A percentile compares a stretch with the other conserved stretches of the same genome.
phyloP scores from a whole-genome alignment of 257 asterid genomes.

The Solanum peruvianum region DNA sequence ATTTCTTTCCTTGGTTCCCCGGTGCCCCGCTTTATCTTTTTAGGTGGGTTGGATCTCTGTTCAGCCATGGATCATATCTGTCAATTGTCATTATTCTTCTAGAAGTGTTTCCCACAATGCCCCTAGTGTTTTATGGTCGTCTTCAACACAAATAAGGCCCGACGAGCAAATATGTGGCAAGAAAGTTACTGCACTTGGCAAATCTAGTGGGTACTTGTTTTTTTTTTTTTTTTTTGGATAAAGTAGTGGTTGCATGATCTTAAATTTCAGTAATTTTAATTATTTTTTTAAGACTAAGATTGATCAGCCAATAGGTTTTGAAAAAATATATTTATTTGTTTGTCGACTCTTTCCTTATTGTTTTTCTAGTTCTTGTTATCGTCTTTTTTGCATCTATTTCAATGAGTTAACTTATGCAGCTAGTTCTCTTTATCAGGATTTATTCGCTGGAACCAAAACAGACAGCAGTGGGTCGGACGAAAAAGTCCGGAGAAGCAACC shows the following conservation, averaged over 20 bases:
- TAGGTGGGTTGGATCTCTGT: neutral
- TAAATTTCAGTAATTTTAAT: neutral
- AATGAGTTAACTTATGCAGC: neutral
- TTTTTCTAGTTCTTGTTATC: neutral
- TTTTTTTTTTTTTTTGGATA: too few relatives aligned
- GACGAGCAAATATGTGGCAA: neutral
- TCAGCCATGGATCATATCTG: neutral
- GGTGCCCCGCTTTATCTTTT: neutral
- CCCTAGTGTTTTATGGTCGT: neutral
- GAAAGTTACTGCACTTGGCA: neutral
- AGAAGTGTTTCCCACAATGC: neutral
- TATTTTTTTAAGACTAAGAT: neutral
- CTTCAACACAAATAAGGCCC: neutral
- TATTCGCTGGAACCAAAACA: conserved; percentile 58
- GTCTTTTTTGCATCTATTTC: neutral
- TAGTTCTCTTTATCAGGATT: conserved; percentile 36
- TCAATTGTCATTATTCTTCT: neutral
- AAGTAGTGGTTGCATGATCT: neutral
- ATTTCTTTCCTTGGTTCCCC: neutral
- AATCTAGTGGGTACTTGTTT: neutral
- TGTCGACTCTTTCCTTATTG: neutral
- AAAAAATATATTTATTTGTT: neutral
- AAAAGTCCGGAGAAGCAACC: conserved; percentile 22
- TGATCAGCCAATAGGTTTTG: neutral
- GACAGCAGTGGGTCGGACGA: conserved; percentile 64